Evolutionary conservation across 2,329 filamentous ascomycete species (phyloP), one percentile per base, ranked within the genome.

Genomic region (Colletotrichum tanaceti): DNA sequence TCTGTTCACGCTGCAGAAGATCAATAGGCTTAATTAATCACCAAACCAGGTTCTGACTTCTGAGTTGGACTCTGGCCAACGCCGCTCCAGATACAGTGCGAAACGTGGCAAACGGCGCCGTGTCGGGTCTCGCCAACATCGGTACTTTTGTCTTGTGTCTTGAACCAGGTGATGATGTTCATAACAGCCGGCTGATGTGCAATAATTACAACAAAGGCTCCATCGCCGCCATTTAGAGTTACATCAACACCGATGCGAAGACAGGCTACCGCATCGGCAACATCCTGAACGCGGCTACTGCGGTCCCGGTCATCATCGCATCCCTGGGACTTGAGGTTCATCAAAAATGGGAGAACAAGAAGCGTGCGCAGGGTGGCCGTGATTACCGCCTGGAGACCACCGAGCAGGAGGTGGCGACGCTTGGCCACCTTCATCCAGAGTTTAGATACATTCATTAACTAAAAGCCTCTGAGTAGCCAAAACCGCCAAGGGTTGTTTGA

Each of bases 221-320:
- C n/a, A 75, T 75, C 46, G 68, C 73, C 14, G 74, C 74, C 13
- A 75, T 73, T 3, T 75, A 73, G 74, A 75, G 73, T 43, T 75
- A 75, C 38, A 74, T 74, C 65, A 74, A 73, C 52, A 75, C 73
- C 9, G 74, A 75, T 22, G 73, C 73, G 11, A 72, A 69, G 49
- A 74, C 72, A 2, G 72, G 72, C 0, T 75, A 75, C 59, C 72
- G 72, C 5, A 75, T 75, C 20, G 73, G 74, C 18, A 75, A 75
- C 49, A 71, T 63, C 32, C 54, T 75, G 0, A 75, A 75, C 65
- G 72, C 72, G 4, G 73, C 73, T 1, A 74, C 74, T 0, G 74
- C 73, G 9, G 69, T 67, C 1, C 73, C 74, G 2, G 74, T 74
- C 18, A 70, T 74, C 14, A 38, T 74, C 13, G 72, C 72, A 0